Evolutionary conservation across 441 rosid species (phyloP).

Genomic region (Bruguiera hainesii): DNA sequence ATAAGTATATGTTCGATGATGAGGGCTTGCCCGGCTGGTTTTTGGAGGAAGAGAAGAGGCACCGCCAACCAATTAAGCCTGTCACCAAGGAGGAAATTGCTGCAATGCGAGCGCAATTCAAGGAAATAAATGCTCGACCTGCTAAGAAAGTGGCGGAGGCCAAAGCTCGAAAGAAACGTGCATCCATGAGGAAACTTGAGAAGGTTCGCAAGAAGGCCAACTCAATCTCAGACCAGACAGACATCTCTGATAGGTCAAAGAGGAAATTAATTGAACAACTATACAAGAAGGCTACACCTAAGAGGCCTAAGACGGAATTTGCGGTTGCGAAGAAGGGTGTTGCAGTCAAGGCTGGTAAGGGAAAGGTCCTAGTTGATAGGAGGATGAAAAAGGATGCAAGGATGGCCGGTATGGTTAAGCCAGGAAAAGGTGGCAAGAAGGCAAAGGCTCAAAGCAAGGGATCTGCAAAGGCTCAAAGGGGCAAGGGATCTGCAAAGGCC

Average conservation of each 20-base stretch:
- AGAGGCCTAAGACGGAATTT: constrained; percentile 66
- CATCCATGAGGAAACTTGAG: constrained; percentile 67
- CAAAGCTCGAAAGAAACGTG: constrained; percentile 83
- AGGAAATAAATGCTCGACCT: constrained; percentile 85
- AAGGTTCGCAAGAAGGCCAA: constrained; percentile 94
- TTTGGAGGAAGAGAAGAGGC: constrained; percentile 81
- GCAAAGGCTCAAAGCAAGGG: constrained; percentile 38
- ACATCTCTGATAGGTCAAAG: constrained; percentile 77
- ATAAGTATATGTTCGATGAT: constrained; percentile 71
- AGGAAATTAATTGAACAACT: constrained; percentile 76
- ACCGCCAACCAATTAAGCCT: constrained; percentile 68
- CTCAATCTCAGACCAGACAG: constrained; percentile 66
- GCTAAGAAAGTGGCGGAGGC: constrained; percentile 97
- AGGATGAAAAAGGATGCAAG: constrained; percentile 82
- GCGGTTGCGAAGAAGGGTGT: constrained; percentile 97
- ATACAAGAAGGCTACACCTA: constrained; percentile 76
- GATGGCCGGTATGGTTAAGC: constrained; percentile 47
- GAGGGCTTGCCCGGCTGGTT: constrained; percentile 82
- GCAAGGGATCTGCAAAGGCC: constrained; percentile 11
- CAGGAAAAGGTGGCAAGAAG: constrained; percentile 46
- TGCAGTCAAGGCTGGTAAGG: constrained; percentile 73
- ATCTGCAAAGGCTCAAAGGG: constrained; percentile 1
- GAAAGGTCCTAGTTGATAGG: constrained; percentile 82
- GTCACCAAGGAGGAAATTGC: constrained; percentile 78
- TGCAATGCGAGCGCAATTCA: constrained; percentile 90